phyloP scores from a whole-genome alignment of 78 protist species.

The Thecamonas trahens region DNA sequence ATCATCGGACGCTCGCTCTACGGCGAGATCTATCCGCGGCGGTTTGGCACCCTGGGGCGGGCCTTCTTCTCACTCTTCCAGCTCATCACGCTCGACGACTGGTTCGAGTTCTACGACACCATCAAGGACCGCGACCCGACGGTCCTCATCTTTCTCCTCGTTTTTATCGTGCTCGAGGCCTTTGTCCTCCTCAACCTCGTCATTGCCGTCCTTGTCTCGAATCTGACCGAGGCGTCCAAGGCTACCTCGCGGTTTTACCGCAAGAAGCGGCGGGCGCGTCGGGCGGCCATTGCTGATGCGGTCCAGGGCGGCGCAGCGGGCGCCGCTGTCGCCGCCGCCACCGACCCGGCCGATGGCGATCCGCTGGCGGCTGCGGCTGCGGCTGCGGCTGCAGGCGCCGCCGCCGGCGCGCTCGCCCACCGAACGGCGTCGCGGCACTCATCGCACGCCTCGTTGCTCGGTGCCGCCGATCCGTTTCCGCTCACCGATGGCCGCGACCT shows the following conservation, averaged over 20 bases:
- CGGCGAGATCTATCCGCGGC: not conserved
- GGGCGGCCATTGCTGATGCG: not conserved
- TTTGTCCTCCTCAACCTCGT: constrained; percentile 18
- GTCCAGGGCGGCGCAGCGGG: not conserved
- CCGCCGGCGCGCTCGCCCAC: not conserved
- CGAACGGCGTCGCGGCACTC: no score
- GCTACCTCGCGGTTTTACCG: no score
- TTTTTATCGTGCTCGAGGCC: constrained; percentile 10
- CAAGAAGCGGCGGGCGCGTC: not conserved
- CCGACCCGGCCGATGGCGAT: not conserved
- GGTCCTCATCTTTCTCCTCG: not conserved
- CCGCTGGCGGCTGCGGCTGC: not conserved
- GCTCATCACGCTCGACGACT: constrained; percentile 22
- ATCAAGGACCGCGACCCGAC: not conserved
- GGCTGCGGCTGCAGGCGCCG: not conserved
- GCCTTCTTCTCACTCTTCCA: constrained; percentile 5
- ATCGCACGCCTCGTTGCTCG: no score
- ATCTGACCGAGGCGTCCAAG: not conserved
- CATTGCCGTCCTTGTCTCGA: constrained; percentile 18
- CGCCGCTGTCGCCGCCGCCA: not conserved
- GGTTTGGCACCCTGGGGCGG: constrained; percentile 8
- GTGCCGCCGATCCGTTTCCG: no score
- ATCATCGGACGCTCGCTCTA: constrained; percentile 1
- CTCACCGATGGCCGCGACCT: not conserved
- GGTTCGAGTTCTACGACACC: constrained; percentile 2